These are phyloP conservation scores for Phytopythium ostracodes DNA, from an alignment of 352 stramenopile genomes.

Conservation along the genomic window DNA sequence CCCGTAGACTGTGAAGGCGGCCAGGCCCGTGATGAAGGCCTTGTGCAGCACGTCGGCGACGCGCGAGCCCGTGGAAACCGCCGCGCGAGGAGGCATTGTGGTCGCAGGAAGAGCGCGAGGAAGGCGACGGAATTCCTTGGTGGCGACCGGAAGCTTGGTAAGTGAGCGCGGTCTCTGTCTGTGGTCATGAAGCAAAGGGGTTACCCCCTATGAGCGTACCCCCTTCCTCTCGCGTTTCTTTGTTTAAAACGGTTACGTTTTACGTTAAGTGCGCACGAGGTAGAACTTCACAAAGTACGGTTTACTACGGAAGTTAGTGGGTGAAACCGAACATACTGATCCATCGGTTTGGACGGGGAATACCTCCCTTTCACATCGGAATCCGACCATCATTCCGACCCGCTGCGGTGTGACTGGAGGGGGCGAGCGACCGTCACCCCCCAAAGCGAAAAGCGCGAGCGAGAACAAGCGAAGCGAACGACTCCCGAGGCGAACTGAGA, in stretches of 20 bases:
- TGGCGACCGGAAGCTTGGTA: background rate
- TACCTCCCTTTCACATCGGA: background rate
- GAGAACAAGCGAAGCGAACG: background rate
- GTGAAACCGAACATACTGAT: background rate
- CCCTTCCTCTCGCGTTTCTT: slow-evolving; percentile 8
- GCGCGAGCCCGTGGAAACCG: slow-evolving; percentile 23
- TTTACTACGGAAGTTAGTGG: background rate
- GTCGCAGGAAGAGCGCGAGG: background rate
- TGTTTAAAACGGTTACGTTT: background rate
- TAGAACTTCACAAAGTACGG: background rate
- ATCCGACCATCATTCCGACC: slow-evolving; percentile 6
- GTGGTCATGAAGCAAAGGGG: background rate
- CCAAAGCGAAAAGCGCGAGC: background rate
- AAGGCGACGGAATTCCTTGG: background rate
- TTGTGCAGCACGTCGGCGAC: slow-evolving; percentile 79
- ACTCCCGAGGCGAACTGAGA: background rate
- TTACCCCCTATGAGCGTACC: background rate
- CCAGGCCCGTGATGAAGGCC: slow-evolving; percentile 69
- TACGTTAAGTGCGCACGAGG: slow-evolving; percentile 8
- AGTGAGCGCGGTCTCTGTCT: too few relatives aligned
- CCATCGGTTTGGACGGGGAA: background rate
- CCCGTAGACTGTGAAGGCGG: slow-evolving; percentile 58
- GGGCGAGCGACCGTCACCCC: background rate
- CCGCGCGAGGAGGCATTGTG: slow-evolving; percentile 15
- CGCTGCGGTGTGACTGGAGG: slow-evolving; percentile 1